phyloP scores from a whole-genome alignment of 768 basidiomycete species.

The Leccinum olivaceopallidum region DNA sequence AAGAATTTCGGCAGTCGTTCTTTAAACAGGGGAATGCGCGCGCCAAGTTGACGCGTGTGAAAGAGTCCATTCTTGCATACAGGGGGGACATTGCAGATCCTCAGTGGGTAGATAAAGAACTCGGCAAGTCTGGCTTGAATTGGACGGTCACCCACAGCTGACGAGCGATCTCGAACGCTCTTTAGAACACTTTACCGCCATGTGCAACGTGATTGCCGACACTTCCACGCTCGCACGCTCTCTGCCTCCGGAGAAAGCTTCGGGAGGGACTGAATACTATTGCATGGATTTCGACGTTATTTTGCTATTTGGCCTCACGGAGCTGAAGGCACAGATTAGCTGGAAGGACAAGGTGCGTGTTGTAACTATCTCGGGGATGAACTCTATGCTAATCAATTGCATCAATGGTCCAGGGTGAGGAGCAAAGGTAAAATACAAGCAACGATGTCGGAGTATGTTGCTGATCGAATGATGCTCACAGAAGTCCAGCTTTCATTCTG shows the following conservation, averaged over 20 bases:
- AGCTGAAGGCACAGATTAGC: constrained; percentile 44
- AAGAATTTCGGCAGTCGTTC: constrained; percentile 21
- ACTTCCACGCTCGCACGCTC: constrained; percentile 5
- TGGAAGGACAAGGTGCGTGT: constrained; percentile 37
- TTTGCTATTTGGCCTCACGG: constrained; percentile 43
- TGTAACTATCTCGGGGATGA: background rate
- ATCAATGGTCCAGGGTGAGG: constrained; percentile 14
- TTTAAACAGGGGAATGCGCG: background rate
- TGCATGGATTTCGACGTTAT: constrained; percentile 33
- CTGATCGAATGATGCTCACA: constrained; percentile 1
- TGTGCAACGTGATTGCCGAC: constrained; percentile 16
- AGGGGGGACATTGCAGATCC: constrained; percentile 13
- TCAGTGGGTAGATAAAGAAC: constrained; percentile 15
- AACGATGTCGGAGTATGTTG: background rate
- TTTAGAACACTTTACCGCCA: constrained; percentile 6
- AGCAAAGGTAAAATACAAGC: constrained; percentile 10
- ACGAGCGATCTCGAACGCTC: background rate
- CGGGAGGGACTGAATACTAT: constrained; percentile 14
- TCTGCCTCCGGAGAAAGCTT: background rate
- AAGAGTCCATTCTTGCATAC: constrained; percentile 15
- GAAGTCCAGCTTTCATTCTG: constrained; percentile 23
- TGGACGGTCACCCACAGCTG: background rate
- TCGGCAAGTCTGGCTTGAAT: background rate
- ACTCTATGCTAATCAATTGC: no score
- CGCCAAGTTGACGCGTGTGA: background rate